Conservation (phyloP, 768 basidiomycete genomes). For the Rickenella mellea region DNA sequence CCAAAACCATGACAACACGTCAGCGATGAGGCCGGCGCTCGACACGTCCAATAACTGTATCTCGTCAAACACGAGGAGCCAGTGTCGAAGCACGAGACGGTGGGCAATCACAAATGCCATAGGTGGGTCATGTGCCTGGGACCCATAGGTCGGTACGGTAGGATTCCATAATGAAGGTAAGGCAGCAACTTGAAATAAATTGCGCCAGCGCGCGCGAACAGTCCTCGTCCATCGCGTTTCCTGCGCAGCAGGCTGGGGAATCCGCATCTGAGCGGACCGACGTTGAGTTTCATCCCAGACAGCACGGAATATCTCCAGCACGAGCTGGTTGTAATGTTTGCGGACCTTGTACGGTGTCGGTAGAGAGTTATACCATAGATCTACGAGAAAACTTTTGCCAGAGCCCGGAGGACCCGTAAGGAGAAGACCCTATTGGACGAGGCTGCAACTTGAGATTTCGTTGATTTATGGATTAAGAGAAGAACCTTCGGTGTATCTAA, state of each 20-base stretch:
- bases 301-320: slow-evolving; percentile 44
- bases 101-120: slow-evolving; percentile 37
- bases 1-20: slow-evolving; percentile 55
- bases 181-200: slow-evolving; percentile 9
- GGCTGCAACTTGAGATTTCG: background rate
- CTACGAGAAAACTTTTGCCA: slow-evolving; percentile 45
- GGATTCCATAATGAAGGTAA: background rate
- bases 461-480: background rate
- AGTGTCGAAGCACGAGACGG: slow-evolving; percentile 34
- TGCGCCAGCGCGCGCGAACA: slow-evolving; percentile 22
- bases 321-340: slow-evolving; percentile 48
- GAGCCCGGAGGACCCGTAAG: slow-evolving; percentile 44
- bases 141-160: background rate
- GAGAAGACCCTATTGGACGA: slow-evolving; percentile 31
- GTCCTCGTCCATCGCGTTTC: slow-evolving; percentile 17
- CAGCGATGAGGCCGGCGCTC: slow-evolving; percentile 38
- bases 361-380: slow-evolving; percentile 45
- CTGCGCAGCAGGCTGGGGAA: slow-evolving; percentile 17
- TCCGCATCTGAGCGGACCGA: slow-evolving; percentile 23
- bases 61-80: slow-evolving; percentile 50
- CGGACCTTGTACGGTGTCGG: slow-evolving; percentile 44
- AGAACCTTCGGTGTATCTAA: slow-evolving; percentile 43
- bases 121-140: slow-evolving; percentile 24
- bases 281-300: slow-evolving; percentile 42
- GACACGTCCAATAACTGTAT: slow-evolving; percentile 53